phyloP scores from a whole-genome alignment of 345 rosid genomes.

The Bruguiera sexangula region DNA sequence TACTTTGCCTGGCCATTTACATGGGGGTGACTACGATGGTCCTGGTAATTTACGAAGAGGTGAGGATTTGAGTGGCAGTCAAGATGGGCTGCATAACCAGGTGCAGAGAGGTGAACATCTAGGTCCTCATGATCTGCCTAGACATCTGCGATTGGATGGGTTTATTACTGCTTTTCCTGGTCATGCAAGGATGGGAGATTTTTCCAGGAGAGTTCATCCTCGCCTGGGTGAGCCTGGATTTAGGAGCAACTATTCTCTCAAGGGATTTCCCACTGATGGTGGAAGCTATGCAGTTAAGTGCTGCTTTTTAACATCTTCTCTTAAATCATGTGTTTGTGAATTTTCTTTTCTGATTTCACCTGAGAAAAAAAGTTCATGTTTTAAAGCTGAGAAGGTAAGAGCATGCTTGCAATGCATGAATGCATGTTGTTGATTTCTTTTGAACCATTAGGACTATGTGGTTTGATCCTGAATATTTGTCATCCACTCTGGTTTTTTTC shows the following conservation, averaged over 20 bases:
- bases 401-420: background rate
- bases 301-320: background rate
- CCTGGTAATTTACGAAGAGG: conserved; percentile 36
- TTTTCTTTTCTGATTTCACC: background rate
- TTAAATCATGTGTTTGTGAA: background rate
- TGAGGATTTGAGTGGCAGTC: conserved; percentile 39
- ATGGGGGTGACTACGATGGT: conserved; percentile 49
- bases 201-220: conserved; percentile 35
- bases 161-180: conserved; percentile 38
- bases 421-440: background rate
- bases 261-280: conserved; percentile 41
- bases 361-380: background rate
- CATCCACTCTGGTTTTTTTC: conserved; percentile 9
- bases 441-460: too few relatives aligned
- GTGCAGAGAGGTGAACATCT: conserved; percentile 48
- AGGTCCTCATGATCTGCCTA: conserved; percentile 31
- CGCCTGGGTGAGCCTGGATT: conserved; percentile 62
- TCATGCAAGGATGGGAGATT: conserved; percentile 42
- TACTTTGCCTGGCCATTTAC: conserved; percentile 37
- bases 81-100: conserved; percentile 40
- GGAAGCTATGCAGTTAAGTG: conserved; percentile 54
- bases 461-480: background rate
- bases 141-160: conserved; percentile 32
- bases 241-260: conserved; percentile 48
- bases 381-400: background rate